A percentile compares a stretch with the other conserved stretches of the same genome.
Conservation (phyloP, 352 stramenopile species). For the Pythium pyrilobum region DNA sequence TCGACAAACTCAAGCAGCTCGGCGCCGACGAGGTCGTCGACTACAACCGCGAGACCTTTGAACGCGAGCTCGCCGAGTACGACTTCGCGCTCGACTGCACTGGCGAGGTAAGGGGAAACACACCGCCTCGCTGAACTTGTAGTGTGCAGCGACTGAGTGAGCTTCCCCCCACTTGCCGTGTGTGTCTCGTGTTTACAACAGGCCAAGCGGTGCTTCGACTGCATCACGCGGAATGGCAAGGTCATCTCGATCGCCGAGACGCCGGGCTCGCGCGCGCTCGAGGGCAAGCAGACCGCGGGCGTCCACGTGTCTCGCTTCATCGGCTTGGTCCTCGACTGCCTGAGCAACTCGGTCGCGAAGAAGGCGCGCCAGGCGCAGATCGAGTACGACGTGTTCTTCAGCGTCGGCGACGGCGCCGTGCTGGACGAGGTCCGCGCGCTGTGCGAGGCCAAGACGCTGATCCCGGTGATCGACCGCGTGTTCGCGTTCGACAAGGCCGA, state of each 20-base stretch:
- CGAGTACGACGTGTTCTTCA: slow-evolving; percentile 58
- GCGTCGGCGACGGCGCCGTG: slow-evolving; percentile 25
- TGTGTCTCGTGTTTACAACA: slow-evolving; percentile 7
- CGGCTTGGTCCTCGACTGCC: slow-evolving; percentile 43
- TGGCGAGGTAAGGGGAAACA: slow-evolving; percentile 35
- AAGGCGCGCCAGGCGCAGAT: slow-evolving; percentile 44
- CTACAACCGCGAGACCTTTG: slow-evolving; percentile 60
- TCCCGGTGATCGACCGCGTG: slow-evolving; percentile 61
- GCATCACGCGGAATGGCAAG: slow-evolving; percentile 40
- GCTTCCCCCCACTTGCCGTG: too few relatives aligned
- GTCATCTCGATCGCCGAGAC: slow-evolving; percentile 63
- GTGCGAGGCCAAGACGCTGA: slow-evolving; percentile 35
- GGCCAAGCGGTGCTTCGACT: slow-evolving; percentile 60
- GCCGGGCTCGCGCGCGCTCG: slow-evolving; percentile 34
- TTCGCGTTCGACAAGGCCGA: slow-evolving; percentile 65
- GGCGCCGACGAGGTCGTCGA: slow-evolving; percentile 69
- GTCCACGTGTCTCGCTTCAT: slow-evolving; percentile 42
- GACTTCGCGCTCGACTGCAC: slow-evolving; percentile 79
- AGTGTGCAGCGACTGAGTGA: too few relatives aligned
- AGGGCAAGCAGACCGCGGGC: slow-evolving; percentile 24
- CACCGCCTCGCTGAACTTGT: background rate
- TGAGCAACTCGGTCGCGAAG: slow-evolving; percentile 51
- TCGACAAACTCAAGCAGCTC: slow-evolving; percentile 58
- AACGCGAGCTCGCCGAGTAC: slow-evolving; percentile 60
- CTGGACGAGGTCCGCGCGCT: slow-evolving; percentile 52